Evolutionary conservation across 2,329 filamentous ascomycete species (phyloP).

Genomic region (Penicillium sp.): DNA sequence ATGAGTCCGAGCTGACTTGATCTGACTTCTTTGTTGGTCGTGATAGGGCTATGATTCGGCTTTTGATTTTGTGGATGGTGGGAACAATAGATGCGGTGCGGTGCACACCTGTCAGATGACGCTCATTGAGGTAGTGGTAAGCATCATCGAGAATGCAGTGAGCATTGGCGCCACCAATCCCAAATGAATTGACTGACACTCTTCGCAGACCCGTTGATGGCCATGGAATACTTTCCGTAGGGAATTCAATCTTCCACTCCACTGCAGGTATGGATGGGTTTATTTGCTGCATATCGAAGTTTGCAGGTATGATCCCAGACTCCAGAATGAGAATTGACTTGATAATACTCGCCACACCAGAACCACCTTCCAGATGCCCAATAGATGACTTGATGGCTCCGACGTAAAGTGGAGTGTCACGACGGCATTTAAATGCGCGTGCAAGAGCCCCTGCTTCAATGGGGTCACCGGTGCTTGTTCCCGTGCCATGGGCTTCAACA

Average conservation of each 20-base stretch:
- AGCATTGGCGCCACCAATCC: conserved; percentile 37
- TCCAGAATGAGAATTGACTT: conserved; percentile 47
- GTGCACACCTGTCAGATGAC: conserved; percentile 11
- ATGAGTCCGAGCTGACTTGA: background rate
- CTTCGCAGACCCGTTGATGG: conserved; percentile 27
- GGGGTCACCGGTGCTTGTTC: conserved; percentile 36
- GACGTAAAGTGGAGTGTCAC: conserved; percentile 27
- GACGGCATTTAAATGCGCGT: conserved; percentile 23
- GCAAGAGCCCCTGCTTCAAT: conserved; percentile 33
- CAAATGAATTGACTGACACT: conserved; percentile 39
- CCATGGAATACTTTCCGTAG: conserved; percentile 25
- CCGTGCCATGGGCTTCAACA: conserved; percentile 36
- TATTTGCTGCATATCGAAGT: conserved; percentile 41
- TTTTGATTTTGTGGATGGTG: background rate
- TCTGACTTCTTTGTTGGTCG: background rate
- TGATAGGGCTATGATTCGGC: background rate
- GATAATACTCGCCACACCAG: conserved; percentile 37
- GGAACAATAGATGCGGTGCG: conserved; percentile 8
- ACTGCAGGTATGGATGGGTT: conserved; percentile 39
- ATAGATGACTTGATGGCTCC: conserved; percentile 27
- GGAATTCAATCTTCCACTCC: conserved; percentile 36
- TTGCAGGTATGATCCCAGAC: conserved; percentile 46
- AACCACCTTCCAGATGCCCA: conserved; percentile 32
- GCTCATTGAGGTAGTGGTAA: conserved; percentile 20
- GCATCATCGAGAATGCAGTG: conserved; percentile 36